A percentile compares a stretch with the other conserved stretches of the same genome.
These are phyloP conservation scores for Pseudocercospora macadamiae DNA, from an alignment of 2,329 filamentous ascomycete species.

Conservation along the genomic window DNA sequence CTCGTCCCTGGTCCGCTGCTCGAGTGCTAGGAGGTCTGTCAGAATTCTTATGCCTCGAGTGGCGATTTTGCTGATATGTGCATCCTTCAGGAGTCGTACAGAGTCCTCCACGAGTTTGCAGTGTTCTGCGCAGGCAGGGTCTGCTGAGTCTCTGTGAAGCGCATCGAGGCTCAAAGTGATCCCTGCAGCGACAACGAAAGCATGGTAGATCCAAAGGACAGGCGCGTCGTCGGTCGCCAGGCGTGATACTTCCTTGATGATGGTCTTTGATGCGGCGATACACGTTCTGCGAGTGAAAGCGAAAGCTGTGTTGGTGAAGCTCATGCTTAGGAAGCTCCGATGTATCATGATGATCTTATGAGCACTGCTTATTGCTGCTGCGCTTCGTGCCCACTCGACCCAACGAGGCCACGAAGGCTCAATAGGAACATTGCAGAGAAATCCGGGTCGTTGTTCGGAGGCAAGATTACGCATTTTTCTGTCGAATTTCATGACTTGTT, in stretches of 20 bases:
- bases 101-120: background rate
- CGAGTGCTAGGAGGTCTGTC: conserved; percentile 2
- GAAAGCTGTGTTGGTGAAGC: conserved; percentile 18
- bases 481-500: conserved; percentile 18
- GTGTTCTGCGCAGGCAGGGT: conserved; percentile 6
- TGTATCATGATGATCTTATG: conserved; percentile 26
- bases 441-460: conserved; percentile 2
- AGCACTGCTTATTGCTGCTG: conserved; percentile 12
- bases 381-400: conserved; percentile 14
- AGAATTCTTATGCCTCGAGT: conserved; percentile 8
- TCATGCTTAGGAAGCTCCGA: conserved; percentile 17
- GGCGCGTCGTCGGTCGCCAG: conserved; percentile 7
- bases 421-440: conserved; percentile 5
- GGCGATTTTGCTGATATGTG: conserved; percentile 14
- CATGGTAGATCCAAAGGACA: conserved; percentile 12
- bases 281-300: conserved; percentile 18
- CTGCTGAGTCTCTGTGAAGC: conserved; percentile 2
- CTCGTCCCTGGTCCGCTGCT: background rate
- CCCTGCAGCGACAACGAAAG: conserved; percentile 13
- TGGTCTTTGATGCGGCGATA: conserved; percentile 21
- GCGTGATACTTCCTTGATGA: conserved; percentile 13
- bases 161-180: conserved; percentile 16
- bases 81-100: background rate
- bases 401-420: conserved; percentile 11
- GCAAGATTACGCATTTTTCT: conserved; percentile 14